phyloP scores from a whole-genome alignment of 2,329 filamentous ascomycete genomes.

The Epichloe gansuensis region DNA sequence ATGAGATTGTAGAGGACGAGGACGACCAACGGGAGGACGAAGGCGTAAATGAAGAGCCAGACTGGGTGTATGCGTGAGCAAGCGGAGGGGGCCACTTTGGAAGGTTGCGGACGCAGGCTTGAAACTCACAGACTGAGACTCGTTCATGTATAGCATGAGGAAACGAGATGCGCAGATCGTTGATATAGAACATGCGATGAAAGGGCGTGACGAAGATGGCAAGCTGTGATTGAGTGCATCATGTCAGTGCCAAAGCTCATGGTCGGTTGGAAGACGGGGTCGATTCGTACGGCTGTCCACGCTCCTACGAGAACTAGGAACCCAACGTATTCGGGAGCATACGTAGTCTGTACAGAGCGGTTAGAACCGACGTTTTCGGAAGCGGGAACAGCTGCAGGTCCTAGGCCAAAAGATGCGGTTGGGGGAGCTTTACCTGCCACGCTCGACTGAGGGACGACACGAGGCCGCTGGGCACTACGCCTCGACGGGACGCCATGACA shows the following conservation, averaged over 20 bases:
- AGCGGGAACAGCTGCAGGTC: not conserved
- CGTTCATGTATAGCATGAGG: constrained; percentile 77
- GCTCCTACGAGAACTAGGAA: constrained; percentile 3
- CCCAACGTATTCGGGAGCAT: constrained; percentile 7
- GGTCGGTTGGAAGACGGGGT: not conserved
- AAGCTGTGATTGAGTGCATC: constrained; percentile 13
- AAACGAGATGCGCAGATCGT: constrained; percentile 73
- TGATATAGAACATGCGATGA: constrained; percentile 86
- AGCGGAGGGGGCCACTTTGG: too few species aligned
- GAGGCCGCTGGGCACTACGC: not conserved
- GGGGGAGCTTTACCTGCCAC: constrained; percentile 4
- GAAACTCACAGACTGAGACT: constrained; percentile 58
- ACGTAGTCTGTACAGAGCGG: constrained; percentile 3
- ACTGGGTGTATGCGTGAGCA: constrained; percentile 21
- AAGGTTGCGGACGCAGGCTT: too few species aligned
- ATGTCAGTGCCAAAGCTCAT: not conserved
- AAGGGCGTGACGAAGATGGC: constrained; percentile 57
- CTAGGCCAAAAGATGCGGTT: not conserved
- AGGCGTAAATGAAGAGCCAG: constrained; percentile 70
- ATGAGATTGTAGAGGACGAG: constrained; percentile 54
- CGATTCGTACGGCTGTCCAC: constrained; percentile 3
- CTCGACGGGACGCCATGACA: constrained; percentile 4
- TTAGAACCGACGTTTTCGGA: not conserved
- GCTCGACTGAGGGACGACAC: constrained; percentile 1
- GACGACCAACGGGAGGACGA: constrained; percentile 55